Conservation (phyloP, 1,284 basidiomycete species). For the Naganishia sp. region DNA sequence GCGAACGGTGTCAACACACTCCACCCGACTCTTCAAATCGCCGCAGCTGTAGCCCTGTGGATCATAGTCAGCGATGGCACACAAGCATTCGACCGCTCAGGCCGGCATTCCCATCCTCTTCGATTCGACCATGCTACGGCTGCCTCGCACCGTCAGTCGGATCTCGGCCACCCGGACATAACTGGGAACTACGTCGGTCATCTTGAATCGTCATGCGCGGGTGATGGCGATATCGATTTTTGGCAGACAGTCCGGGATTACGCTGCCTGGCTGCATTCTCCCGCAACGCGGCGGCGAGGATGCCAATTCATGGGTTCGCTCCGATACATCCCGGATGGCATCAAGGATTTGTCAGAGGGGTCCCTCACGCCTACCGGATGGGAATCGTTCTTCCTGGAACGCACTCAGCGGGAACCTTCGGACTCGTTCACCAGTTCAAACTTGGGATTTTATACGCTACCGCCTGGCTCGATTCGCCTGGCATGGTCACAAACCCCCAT, state of each 20-base stretch:
- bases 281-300: conserved; percentile 27
- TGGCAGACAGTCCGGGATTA: conserved; percentile 24
- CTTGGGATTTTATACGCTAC: conserved; percentile 39
- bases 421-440: conserved; percentile 40
- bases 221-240: conserved; percentile 38
- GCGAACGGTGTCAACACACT: conserved; percentile 40
- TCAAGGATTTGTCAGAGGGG: conserved; percentile 26
- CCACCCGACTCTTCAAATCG: conserved; percentile 42
- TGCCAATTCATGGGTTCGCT: conserved; percentile 42
- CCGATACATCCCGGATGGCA: conserved; percentile 41
- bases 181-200: conserved; percentile 43
- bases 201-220: conserved; percentile 27
- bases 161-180: conserved; percentile 38
- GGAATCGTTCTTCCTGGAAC: conserved; percentile 42
- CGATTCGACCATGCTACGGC: neutral
- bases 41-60: conserved; percentile 41
- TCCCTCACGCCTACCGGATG: conserved; percentile 41
- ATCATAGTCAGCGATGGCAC: neutral
- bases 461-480: conserved; percentile 39
- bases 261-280: conserved; percentile 21
- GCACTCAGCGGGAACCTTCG: conserved; percentile 26
- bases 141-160: conserved; percentile 27
- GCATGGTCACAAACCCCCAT: conserved; percentile 44
- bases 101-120: conserved; percentile 13
- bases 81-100: conserved; percentile 23